Percentiles rank a stretch among this genome's conserved stretches.
phyloP scores from a whole-genome alignment of 371 early-diverging fungal species.

The Mucor circinelloides region DNA sequence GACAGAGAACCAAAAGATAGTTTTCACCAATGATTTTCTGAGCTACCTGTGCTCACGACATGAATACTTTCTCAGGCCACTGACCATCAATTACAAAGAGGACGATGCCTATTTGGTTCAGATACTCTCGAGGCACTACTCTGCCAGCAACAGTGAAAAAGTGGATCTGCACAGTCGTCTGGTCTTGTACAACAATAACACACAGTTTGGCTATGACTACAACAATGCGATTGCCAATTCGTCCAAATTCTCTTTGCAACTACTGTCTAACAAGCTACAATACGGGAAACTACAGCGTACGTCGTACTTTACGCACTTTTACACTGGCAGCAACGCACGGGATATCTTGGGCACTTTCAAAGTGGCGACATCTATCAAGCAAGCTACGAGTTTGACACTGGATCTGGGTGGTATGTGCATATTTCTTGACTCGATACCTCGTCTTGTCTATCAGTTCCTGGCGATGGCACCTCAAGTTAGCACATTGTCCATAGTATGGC shows the following conservation, averaged over 20 bases:
- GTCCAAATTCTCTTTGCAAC: not conserved
- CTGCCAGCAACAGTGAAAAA: not conserved
- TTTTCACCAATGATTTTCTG: not conserved
- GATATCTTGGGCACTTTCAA: not conserved
- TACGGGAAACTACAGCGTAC: not conserved
- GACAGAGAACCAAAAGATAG: not conserved
- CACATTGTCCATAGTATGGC: not conserved
- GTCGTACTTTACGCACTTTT: conserved; percentile 3
- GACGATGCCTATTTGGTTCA: not conserved
- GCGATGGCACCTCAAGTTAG: not conserved
- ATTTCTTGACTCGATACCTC: not conserved
- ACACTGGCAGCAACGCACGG: not conserved
- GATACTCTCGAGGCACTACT: not conserved
- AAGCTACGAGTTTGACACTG: not conserved
- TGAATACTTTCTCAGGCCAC: not conserved
- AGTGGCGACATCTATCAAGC: not conserved
- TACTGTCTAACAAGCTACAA: not conserved
- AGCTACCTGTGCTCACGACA: not conserved
- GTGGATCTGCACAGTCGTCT: not conserved
- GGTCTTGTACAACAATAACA: not conserved
- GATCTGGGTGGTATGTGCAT: conserved; percentile 2
- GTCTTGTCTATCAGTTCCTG: not conserved
- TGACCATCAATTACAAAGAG: conserved; percentile 6
- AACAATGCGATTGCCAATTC: conserved; percentile 9
- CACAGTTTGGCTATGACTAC: conserved; percentile 2